A percentile compares a stretch with the other conserved stretches of the same genome.
phyloP scores from a whole-genome alignment of 257 asterid species.

The Przewalskia tangutica region DNA sequence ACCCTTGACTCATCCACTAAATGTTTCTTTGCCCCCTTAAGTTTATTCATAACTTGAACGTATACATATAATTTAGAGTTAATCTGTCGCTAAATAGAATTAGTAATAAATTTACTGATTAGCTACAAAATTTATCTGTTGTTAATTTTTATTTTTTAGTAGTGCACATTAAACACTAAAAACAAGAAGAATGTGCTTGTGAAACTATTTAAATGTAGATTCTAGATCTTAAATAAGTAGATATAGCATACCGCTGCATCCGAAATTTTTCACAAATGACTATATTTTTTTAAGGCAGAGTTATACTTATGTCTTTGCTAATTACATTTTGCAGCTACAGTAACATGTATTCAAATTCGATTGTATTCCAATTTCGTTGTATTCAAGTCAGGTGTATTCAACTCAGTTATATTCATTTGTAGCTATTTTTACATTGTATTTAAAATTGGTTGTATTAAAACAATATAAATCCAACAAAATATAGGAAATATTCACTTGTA shows the following conservation, averaged over 20 bases:
- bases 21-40: background rate
- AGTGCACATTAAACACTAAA: background rate
- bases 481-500: too few relatives aligned
- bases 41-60: slow-evolving; percentile 1
- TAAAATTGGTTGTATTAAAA: too few relatives aligned
- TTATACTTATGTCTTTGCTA: too few relatives aligned
- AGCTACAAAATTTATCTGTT: background rate
- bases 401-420: too few relatives aligned
- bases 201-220: background rate
- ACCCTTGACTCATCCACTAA: slow-evolving; percentile 26
- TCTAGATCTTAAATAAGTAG: background rate
- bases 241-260: background rate
- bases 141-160: background rate
- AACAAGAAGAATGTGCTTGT: background rate
- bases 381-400: too few relatives aligned
- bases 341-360: too few relatives aligned
- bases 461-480: too few relatives aligned
- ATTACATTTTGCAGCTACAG: too few relatives aligned
- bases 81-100: background rate
- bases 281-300: too few relatives aligned
- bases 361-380: too few relatives aligned
- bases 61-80: background rate
- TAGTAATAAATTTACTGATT: background rate
- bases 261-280: too few relatives aligned
- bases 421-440: too few relatives aligned